Evolutionary conservation across 345 rosid species (phyloP).

Genomic region (Populus deltoides): DNA sequence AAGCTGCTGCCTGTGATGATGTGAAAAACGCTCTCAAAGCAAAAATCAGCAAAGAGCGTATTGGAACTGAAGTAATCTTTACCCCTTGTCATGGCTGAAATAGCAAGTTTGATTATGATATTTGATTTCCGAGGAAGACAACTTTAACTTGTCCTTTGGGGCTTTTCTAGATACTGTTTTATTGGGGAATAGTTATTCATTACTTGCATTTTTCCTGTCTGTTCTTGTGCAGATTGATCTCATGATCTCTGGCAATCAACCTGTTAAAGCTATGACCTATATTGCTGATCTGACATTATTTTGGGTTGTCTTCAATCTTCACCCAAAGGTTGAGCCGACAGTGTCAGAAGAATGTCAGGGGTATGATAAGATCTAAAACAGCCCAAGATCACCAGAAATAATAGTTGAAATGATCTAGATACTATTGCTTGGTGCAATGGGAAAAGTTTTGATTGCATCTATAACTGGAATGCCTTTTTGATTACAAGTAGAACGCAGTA

Average conservation of each 20-base stretch:
- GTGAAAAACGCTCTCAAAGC: conserved; percentile 79
- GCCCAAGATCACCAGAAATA: neutral
- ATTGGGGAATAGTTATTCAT: conserved; percentile 1
- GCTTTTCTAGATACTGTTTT: neutral
- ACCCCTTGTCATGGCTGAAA: conserved; percentile 1
- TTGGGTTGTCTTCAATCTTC: conserved; percentile 64
- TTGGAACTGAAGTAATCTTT: conserved; percentile 76
- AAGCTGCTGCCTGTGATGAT: conserved; percentile 71
- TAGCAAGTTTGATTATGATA: conserved; percentile 6
- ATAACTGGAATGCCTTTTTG: neutral
- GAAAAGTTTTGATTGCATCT: neutral
- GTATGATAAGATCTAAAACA: conserved; percentile 32
- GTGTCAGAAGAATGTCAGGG: conserved; percentile 55
- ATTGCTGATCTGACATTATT: conserved; percentile 60
- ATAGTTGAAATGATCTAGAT: neutral
- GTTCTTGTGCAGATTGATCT: conserved; percentile 63
- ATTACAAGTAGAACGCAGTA: neutral
- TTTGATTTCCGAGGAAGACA: conserved; percentile 10
- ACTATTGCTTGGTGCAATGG: neutral
- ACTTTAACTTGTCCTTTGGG: neutral
- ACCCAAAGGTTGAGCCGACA: conserved; percentile 48
- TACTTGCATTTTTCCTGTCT: conserved; percentile 20
- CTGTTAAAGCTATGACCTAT: conserved; percentile 61
- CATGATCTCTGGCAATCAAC: conserved; percentile 80
- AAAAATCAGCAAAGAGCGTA: conserved; percentile 88